phyloP scores from a whole-genome alignment of 2,329 filamentous ascomycete genomes.

The Fusarium haematococcum region DNA sequence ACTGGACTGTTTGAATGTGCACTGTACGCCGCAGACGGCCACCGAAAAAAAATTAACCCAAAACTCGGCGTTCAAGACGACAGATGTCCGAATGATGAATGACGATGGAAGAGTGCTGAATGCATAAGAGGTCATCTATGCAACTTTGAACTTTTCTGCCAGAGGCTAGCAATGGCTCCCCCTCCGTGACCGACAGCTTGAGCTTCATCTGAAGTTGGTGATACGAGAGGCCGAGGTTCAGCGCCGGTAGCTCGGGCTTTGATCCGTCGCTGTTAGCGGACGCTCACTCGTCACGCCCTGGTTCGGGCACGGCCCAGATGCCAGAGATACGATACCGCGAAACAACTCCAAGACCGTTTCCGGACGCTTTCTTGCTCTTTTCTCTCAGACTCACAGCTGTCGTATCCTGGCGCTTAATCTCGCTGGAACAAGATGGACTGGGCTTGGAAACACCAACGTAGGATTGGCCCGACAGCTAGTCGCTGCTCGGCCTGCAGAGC shows the following conservation, averaged over 20 bases:
- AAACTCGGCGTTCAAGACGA: conserved; percentile 24
- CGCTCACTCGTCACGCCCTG: neutral
- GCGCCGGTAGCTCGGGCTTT: conserved; percentile 27
- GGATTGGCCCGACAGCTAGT: conserved; percentile 43
- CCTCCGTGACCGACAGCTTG: neutral
- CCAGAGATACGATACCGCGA: conserved; percentile 7
- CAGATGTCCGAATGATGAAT: conserved; percentile 24
- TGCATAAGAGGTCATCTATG: conserved; percentile 33
- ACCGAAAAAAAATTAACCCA: conserved; percentile 10
- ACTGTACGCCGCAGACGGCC: conserved; percentile 22
- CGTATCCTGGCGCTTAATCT: conserved; percentile 42
- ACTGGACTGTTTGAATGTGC: conserved; percentile 26
- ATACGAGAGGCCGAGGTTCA: conserved; percentile 34
- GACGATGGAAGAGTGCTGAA: conserved; percentile 24
- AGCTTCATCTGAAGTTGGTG: conserved; percentile 27
- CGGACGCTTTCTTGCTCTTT: conserved; percentile 17
- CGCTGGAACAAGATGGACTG: conserved; percentile 34
- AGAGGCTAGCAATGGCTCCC: neutral
- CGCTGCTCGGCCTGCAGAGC: conserved; percentile 36
- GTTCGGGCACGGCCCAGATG: conserved; percentile 9
- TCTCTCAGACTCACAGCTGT: neutral
- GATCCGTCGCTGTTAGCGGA: conserved; percentile 18
- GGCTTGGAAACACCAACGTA: conserved; percentile 38
- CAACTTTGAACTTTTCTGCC: conserved; percentile 11
- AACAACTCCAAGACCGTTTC: conserved; percentile 28